These are phyloP conservation scores for Cladorrhinum sp. DNA, from an alignment of 2,329 filamentous ascomycete genomes.

Conservation along the genomic window DNA sequence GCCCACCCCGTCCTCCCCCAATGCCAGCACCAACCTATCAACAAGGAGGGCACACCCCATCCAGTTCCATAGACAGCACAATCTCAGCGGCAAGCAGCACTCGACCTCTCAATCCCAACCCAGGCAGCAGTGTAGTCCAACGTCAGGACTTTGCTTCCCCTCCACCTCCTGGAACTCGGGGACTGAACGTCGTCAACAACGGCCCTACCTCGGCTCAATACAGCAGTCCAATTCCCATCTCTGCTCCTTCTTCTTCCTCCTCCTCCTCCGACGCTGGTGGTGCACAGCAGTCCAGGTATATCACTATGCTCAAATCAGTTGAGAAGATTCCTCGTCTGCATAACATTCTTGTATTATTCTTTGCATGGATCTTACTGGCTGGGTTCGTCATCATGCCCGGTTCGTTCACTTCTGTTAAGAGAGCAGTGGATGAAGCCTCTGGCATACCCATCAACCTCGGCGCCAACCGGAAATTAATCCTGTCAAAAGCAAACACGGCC, in stretches of 20 bases:
- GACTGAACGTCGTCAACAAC: not conserved
- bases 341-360: conserved; percentile 46
- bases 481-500: conserved; percentile 29
- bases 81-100: conserved; percentile 10
- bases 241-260: not conserved
- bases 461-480: not conserved
- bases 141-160: conserved; percentile 6
- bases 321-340: conserved; percentile 44
- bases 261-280: not conserved
- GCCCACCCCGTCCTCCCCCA: not conserved
- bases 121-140: not conserved
- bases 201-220: not conserved
- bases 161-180: not conserved
- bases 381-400: conserved; percentile 53
- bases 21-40: not conserved
- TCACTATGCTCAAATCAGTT: conserved; percentile 46
- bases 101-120: conserved; percentile 4
- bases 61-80: not conserved
- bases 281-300: conserved; percentile 36
- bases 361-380: conserved; percentile 48
- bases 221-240: not conserved
- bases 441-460: conserved; percentile 8
- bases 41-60: not conserved
- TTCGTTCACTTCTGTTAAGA: conserved; percentile 44
- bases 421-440: conserved; percentile 26